Evolutionary conservation across 2,329 filamentous ascomycete species (phyloP).

Genomic region (Botrytis fabae): DNA sequence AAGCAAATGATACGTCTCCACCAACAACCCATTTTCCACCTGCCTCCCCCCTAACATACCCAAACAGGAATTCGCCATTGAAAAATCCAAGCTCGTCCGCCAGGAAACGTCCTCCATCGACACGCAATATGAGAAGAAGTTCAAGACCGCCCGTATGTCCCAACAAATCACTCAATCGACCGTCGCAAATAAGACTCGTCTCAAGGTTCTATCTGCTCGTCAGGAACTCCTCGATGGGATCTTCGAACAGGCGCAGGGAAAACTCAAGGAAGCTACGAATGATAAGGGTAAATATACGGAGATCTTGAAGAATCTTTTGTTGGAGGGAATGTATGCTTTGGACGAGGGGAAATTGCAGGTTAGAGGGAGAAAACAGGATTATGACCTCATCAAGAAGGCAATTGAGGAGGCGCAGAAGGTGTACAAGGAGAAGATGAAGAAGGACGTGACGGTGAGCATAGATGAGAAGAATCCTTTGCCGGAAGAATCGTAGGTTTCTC

Average conservation of each 20-base stretch:
- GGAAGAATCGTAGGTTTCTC: constrained; percentile 72
- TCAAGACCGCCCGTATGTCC: constrained; percentile 97
- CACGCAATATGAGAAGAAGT: constrained; percentile 93
- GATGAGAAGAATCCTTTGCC: constrained; percentile 79
- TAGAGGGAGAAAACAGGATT: constrained; percentile 77
- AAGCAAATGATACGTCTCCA: constrained; percentile 72
- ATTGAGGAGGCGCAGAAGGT: constrained; percentile 74
- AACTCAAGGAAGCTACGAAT: constrained; percentile 65
- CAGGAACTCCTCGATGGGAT: constrained; percentile 90
- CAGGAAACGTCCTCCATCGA: constrained; percentile 94
- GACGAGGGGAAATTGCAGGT: constrained; percentile 76
- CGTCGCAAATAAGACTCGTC: constrained; percentile 90
- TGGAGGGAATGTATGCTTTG: constrained; percentile 88
- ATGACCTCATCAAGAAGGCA: constrained; percentile 72
- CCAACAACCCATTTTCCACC: not conserved
- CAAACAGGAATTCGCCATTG: constrained; percentile 81
- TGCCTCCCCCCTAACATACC: constrained; percentile 14
- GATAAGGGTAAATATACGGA: constrained; percentile 74
- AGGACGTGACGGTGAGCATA: constrained; percentile 67
- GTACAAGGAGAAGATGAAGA: constrained; percentile 77
- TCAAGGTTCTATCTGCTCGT: constrained; percentile 81
- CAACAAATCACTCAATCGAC: constrained; percentile 98
- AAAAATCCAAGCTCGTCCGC: constrained; percentile 97
- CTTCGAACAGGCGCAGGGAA: constrained; percentile 77
- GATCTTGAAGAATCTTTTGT: constrained; percentile 75